phyloP scores from a whole-genome alignment of 2,329 filamentous ascomycete genomes.

The Aschersonia sp. region DNA sequence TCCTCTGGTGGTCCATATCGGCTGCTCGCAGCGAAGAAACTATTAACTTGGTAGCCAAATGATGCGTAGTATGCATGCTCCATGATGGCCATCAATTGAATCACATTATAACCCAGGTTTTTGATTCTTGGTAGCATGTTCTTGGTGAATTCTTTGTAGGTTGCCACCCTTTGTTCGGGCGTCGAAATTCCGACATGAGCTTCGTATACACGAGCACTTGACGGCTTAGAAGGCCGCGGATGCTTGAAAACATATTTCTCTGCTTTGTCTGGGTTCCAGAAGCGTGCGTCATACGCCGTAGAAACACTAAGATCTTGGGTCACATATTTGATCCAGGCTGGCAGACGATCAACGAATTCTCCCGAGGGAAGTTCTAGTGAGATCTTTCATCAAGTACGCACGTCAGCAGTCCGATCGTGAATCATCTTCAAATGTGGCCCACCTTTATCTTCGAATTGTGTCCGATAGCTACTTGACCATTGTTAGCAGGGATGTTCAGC shows the following conservation, averaged over 20 bases:
- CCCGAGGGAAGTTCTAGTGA: constrained; percentile 68
- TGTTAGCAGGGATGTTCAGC: constrained; percentile 55
- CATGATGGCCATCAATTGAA: constrained; percentile 98
- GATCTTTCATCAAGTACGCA: constrained; percentile 37
- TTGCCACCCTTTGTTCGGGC: constrained; percentile 74
- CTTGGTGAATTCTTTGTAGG: constrained; percentile 93
- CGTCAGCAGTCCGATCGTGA: background rate
- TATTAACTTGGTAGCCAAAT: constrained; percentile 98
- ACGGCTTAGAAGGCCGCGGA: constrained; percentile 64
- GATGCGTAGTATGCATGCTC: constrained; percentile 99
- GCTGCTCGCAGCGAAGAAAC: constrained; percentile 94
- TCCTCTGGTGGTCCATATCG: constrained; percentile 89
- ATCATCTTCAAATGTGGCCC: constrained; percentile 6
- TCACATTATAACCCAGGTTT: constrained; percentile 85
- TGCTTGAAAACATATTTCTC: constrained; percentile 80
- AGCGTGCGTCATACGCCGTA: constrained; percentile 83
- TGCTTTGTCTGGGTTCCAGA: constrained; percentile 80
- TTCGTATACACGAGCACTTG: constrained; percentile 86
- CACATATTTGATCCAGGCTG: constrained; percentile 94
- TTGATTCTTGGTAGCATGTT: constrained; percentile 88
- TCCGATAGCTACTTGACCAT: constrained; percentile 65
- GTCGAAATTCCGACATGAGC: constrained; percentile 98
- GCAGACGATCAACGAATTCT: constrained; percentile 73
- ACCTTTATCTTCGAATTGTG: constrained; percentile 97
- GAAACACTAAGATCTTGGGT: constrained; percentile 86